These are phyloP conservation scores for Amanita rubescens DNA, from an alignment of 768 basidiomycete species.

Conservation along the genomic window DNA sequence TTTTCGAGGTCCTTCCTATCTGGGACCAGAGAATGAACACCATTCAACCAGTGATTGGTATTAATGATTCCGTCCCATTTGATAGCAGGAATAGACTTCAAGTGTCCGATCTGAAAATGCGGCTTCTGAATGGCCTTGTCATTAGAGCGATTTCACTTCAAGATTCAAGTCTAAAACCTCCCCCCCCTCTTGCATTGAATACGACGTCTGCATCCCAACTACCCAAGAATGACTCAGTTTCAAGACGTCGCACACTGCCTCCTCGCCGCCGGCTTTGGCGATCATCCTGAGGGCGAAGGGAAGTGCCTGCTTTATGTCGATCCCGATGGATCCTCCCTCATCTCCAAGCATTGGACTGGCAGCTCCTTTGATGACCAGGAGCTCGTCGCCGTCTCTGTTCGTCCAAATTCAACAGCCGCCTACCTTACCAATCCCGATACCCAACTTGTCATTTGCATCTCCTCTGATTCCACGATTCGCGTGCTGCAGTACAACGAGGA, in stretches of 20 bases:
- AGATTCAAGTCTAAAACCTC: no score
- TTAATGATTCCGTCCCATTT: no score
- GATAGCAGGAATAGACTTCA: no score
- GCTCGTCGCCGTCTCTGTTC: slow-evolving; percentile 3
- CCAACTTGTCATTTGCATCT: slow-evolving; percentile 4
- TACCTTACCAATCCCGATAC: slow-evolving; percentile 4
- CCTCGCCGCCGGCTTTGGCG: not conserved
- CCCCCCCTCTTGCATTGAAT: no score
- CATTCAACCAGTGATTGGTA: no score
- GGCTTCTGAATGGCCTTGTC: no score
- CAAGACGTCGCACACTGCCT: slow-evolving; percentile 7
- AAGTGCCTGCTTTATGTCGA: slow-evolving; percentile 1
- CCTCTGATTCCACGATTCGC: slow-evolving; percentile 4
- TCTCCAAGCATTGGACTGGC: slow-evolving; percentile 9
- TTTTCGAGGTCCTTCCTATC: no score
- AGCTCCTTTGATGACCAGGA: slow-evolving; percentile 3
- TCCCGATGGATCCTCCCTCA: slow-evolving; percentile 6
- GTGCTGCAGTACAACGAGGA: slow-evolving; percentile 8
- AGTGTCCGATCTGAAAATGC: no score
- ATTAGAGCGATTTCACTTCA: no score
- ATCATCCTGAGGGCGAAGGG: slow-evolving; percentile 2
- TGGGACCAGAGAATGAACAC: no score
- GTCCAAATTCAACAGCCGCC: slow-evolving; percentile 9
- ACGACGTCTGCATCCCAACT: no score
- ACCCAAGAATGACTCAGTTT: not conserved